phyloP scores from a whole-genome alignment of 2,329 filamentous ascomycete genomes.

The Lasiodiplodia theobromae region DNA sequence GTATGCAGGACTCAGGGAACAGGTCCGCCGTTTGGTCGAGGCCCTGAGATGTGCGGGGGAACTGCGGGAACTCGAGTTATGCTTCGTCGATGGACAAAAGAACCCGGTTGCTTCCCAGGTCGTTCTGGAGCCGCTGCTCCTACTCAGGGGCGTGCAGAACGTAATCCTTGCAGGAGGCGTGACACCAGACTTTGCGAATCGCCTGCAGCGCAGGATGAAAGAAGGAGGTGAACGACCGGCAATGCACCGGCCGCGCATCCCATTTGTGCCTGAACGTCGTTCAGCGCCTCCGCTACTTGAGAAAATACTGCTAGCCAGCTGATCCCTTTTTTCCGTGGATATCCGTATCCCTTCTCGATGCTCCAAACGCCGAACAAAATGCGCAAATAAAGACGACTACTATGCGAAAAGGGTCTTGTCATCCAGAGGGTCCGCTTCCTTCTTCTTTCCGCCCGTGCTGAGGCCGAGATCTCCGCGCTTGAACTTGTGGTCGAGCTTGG shows the following conservation, averaged over 20 bases:
- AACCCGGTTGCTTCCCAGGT: constrained; percentile 47
- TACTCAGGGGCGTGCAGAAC: constrained; percentile 46
- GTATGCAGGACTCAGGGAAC: constrained; percentile 50
- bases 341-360: constrained; percentile 25
- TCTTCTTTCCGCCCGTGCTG: constrained; percentile 69
- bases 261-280: constrained; percentile 25
- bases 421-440: constrained; percentile 74
- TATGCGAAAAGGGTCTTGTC: constrained; percentile 78
- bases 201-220: constrained; percentile 45
- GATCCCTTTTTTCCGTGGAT: constrained; percentile 28
- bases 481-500: constrained; percentile 72
- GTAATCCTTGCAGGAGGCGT: constrained; percentile 48
- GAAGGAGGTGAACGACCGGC: constrained; percentile 29
- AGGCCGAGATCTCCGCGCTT: constrained; percentile 82
- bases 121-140: constrained; percentile 52
- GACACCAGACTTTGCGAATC: constrained; percentile 45
- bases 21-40: constrained; percentile 51
- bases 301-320: constrained; percentile 30
- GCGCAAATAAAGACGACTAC: constrained; percentile 33
- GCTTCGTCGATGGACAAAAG: constrained; percentile 45
- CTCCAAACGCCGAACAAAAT: constrained; percentile 30
- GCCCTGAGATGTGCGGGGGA: constrained; percentile 39
- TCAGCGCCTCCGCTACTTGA: constrained; percentile 27
- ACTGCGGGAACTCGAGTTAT: constrained; percentile 40
- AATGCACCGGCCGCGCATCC: constrained; percentile 20